Conservation (phyloP, 768 basidiomycete genomes). For the Clitopilus passeckerianus region DNA sequence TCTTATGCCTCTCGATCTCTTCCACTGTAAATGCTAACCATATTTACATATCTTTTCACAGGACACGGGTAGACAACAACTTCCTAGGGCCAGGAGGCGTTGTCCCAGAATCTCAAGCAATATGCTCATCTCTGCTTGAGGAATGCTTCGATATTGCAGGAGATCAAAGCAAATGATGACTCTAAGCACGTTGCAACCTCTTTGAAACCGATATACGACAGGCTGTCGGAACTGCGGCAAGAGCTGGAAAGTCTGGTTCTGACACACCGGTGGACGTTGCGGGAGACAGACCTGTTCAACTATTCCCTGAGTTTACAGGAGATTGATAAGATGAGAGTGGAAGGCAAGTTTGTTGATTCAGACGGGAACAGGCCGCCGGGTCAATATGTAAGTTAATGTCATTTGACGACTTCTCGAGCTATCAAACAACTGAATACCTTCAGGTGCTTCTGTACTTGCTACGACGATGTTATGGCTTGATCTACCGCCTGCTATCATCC, state of each 20-base stretch:
- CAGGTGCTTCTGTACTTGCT: slow-evolving; percentile 92
- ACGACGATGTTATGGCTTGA: slow-evolving; percentile 92
- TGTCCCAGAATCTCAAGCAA: slow-evolving; percentile 87
- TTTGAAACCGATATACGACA: slow-evolving; percentile 90
- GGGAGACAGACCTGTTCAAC: slow-evolving; percentile 92
- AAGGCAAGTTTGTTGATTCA: slow-evolving; percentile 94
- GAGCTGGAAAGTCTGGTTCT: slow-evolving; percentile 90
- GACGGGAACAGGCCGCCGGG: slow-evolving; percentile 90
- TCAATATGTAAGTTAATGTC: slow-evolving; percentile 71
- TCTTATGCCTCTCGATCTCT: slow-evolving; percentile 13
- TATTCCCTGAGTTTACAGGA: slow-evolving; percentile 92
- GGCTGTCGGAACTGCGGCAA: slow-evolving; percentile 76
- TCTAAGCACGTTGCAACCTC: slow-evolving; percentile 81
- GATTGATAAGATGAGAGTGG: slow-evolving; percentile 95
- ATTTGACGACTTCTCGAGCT: not conserved
- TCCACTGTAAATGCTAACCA: slow-evolving; percentile 7
- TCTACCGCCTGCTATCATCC: slow-evolving; percentile 88
- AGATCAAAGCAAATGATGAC: slow-evolving; percentile 91
- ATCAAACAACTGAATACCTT: too few relatives aligned
- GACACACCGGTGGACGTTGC: slow-evolving; percentile 94
- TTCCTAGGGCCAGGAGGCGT: slow-evolving; percentile 89
- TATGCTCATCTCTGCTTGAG: slow-evolving; percentile 89
- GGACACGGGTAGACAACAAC: slow-evolving; percentile 93
- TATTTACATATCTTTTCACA: slow-evolving; percentile 23
- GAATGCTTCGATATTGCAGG: slow-evolving; percentile 96